Conservation (phyloP, 2,329 filamentous ascomycete genomes). For the Diaporthe batatas region DNA sequence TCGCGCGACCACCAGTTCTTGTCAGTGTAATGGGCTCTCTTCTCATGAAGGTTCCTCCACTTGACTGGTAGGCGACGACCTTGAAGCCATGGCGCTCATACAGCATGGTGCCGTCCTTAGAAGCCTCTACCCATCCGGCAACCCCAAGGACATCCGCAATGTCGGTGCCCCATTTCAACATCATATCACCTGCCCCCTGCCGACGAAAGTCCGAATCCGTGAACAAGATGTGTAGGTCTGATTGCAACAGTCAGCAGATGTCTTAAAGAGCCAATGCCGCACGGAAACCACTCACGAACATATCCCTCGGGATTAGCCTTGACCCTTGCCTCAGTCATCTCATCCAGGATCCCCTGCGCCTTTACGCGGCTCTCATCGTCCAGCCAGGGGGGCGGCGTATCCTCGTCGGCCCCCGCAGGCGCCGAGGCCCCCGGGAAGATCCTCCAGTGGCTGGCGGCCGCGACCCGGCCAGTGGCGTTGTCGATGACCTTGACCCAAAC, state of each 20-base stretch:
- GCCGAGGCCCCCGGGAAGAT: constrained; percentile 49
- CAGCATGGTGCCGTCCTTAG: constrained; percentile 49
- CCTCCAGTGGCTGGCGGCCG: constrained; percentile 54
- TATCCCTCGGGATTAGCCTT: constrained; percentile 46
- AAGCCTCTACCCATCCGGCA: constrained; percentile 55
- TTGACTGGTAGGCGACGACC: not conserved
- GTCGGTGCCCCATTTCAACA: constrained; percentile 53
- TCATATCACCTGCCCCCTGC: constrained; percentile 52
- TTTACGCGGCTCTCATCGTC: constrained; percentile 52
- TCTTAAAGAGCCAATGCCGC: fast-evolving
- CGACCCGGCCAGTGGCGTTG: constrained; percentile 49
- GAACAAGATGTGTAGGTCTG: constrained; percentile 48
- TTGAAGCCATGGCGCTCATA: constrained; percentile 19
- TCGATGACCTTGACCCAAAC: constrained; percentile 55
- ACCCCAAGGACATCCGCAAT: constrained; percentile 54
- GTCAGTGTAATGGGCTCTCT: not conserved
- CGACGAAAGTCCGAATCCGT: constrained; percentile 55
- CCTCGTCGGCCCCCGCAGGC: constrained; percentile 40
- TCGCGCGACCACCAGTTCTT: not conserved
- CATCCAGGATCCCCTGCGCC: constrained; percentile 51
- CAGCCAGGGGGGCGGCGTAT: constrained; percentile 44
- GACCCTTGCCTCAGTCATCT: constrained; percentile 50
- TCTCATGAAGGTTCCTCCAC: constrained; percentile 3
- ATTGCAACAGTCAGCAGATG: not conserved
- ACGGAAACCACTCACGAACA: constrained; percentile 4